Base-by-base conservation (phyloP, 2,329 filamentous ascomycete genomes). In the Neophaeococcomyces mojaviensis region DNA sequence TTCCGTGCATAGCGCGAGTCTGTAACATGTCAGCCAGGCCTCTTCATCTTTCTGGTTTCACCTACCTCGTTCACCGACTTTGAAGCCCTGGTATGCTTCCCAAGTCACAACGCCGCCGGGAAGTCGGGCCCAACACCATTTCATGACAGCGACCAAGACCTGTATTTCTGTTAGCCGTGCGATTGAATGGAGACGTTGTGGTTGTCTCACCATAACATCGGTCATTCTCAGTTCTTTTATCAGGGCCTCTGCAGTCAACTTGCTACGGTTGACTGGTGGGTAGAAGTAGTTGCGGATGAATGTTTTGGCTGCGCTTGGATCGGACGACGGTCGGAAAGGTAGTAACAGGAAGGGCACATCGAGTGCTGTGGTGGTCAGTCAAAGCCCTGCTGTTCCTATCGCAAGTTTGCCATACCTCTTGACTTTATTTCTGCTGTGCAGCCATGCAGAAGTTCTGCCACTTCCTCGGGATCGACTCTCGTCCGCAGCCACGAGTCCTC, bases 41-140 rank as follows among this genome's bases (percentile, higher is more conserved):
- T 39, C 43, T 35, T 43, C 44, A 32, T 28, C 37, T 37, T 37
- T 44, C 58, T 30, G 15, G 26, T 5, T 15, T 31, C 2, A 28
- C 67, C 55, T 77, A 94, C 88, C 88, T 72, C 84, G 79, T 70
- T 98, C 92, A 62, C 92, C 92, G 55, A 94, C 83, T 60, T 86
- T 88, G 74, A 98, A 98, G 18, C 94, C 77, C 63, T 97, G 89
- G 62, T 98, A 98, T 34, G 88, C 88, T 60, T 96, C 88, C 92
- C 92, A 97, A 48, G 88, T 88, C 30, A 98, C 89, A 12, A 98
- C 82, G 59, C 92, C 92, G 49, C 88, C 88, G 34, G 84, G 80
- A 41, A 98, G 72, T 68, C 92, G 81, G 64, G 87, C 89, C 92
- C 92, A 98, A 66, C 90, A 97, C 92, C 92, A 98, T 72, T 97